Base-by-base conservation (phyloP, 306 rosid genomes). In the Quillaja saponaria region DNA sequence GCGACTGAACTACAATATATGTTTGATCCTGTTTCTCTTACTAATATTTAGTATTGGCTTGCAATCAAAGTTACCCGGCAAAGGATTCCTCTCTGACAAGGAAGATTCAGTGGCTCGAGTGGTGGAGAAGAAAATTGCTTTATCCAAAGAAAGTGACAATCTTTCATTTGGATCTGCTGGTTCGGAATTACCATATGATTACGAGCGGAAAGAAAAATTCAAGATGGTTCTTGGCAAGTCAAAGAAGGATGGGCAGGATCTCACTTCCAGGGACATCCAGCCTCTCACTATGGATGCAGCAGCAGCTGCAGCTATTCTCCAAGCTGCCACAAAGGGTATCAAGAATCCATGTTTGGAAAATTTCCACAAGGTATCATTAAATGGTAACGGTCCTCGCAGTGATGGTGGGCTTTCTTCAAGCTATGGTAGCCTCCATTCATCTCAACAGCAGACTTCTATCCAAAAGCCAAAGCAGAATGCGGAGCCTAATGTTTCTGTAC, bases 301-400 rank as follows among this genome's bases (percentile, higher is more conserved):
- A 9, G 72, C 87, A 0, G 71, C 84, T 0, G 95, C 88, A 3
- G 97, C 90, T 77, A 90, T 90, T 76, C 97, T 90, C 63, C 85
- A 82, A 81, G 97, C 85, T 49, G 97, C 85, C 58, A 84, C 87
- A 35, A 78, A 86, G 79, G 92, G 95, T 45, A 66, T 81, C 37
- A 90, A 73, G 78, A 79, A 73, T 49, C 82, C 92, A 5, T 61
- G 57, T 68, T 58, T 90, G 10, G 91, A 77, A 49, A 17, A 67
- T 34, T 68, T 82, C 34, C 57, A 66, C 14, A 86, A 68, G 71
- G 46, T 85, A 15, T 81, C 85, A 71, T 63, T 55, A 0, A 63
- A 81, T 69, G 76, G 82, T 64, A 76, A 48, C 62, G 78, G 77
- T 47, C 77, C 38, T 48, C 80, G 74, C 34, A 69, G 74, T 75